phyloP scores from a whole-genome alignment of 352 stramenopile species.

The Pythium chondricola region DNA sequence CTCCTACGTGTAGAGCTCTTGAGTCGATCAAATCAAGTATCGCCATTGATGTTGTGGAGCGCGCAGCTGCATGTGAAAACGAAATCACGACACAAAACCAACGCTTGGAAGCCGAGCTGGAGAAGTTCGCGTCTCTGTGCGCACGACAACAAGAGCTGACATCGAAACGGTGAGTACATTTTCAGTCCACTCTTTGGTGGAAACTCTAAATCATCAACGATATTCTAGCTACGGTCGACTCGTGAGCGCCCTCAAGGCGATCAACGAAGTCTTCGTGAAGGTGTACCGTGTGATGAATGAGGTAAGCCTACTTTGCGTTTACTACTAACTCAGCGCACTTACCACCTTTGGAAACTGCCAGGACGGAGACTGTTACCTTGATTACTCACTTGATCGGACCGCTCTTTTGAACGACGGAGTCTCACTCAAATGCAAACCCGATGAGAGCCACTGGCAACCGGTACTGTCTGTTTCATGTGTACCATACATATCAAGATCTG shows the following conservation, averaged over 20 bases:
- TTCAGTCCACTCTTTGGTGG: neutral
- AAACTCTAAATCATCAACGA: no score
- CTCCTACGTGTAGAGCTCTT: slow-evolving; percentile 5
- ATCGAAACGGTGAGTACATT: neutral
- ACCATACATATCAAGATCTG: neutral
- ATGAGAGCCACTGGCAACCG: slow-evolving; percentile 31
- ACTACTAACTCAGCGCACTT: neutral
- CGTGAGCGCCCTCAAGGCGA: slow-evolving; percentile 1
- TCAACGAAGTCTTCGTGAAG: slow-evolving; percentile 21
- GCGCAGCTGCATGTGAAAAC: slow-evolving; percentile 9
- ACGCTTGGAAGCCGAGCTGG: slow-evolving; percentile 4
- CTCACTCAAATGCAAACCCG: slow-evolving; percentile 33
- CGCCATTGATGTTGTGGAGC: slow-evolving; percentile 13
- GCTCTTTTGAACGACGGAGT: slow-evolving; percentile 30
- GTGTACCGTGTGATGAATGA: slow-evolving; percentile 25
- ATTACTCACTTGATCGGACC: slow-evolving; percentile 23
- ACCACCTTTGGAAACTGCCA: neutral
- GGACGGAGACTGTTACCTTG: slow-evolving; percentile 36
- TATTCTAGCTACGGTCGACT: slow-evolving; percentile 7
- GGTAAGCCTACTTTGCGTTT: slow-evolving; percentile 1
- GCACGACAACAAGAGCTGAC: slow-evolving; percentile 5
- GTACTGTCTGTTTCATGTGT: slow-evolving; percentile 19
- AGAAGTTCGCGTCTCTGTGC: slow-evolving; percentile 1
- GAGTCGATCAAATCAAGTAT: slow-evolving; percentile 12
- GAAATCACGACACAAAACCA: neutral